Conservation (phyloP, 768 basidiomycete genomes). For the Suillus clintonianus region DNA sequence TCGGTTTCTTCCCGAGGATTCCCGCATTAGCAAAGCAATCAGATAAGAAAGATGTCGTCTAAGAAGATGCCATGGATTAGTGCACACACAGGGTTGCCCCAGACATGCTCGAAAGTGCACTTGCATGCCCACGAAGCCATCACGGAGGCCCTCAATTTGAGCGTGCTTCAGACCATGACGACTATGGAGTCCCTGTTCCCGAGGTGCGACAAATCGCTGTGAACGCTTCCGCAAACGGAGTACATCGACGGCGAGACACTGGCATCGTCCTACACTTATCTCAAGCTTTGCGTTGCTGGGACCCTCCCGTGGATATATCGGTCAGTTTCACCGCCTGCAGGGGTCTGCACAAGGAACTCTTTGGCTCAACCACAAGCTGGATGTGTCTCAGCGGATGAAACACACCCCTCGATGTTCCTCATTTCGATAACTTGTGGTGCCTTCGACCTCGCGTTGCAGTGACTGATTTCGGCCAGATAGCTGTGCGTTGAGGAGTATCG, state of each 20-base stretch:
- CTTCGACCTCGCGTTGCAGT: not conserved
- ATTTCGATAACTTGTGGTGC: not conserved
- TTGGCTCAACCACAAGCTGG: not conserved
- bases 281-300: constrained; percentile 25
- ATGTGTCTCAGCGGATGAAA: not conserved
- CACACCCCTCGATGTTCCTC: not conserved
- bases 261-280: constrained; percentile 14
- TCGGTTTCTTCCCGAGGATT: not conserved
- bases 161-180: not conserved
- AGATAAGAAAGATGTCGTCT: not conserved
- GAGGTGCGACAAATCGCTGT: not conserved
- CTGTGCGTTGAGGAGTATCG: not conserved
- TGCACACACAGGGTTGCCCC: not conserved
- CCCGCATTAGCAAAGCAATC: not conserved
- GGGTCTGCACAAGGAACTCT: not conserved
- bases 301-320: constrained; percentile 29
- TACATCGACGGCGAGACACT: constrained; percentile 26
- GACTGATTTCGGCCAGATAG: not conserved
- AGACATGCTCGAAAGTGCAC: not conserved
- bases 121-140: not conserved
- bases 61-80: not conserved
- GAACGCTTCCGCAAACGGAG: constrained; percentile 13
- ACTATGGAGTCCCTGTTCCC: not conserved
- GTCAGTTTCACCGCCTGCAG: constrained; percentile 22
- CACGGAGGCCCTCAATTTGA: not conserved